These are phyloP conservation scores for Cyphellophora europaea DNA, from an alignment of 2,329 filamentous ascomycete species.

Conservation along the genomic window DNA sequence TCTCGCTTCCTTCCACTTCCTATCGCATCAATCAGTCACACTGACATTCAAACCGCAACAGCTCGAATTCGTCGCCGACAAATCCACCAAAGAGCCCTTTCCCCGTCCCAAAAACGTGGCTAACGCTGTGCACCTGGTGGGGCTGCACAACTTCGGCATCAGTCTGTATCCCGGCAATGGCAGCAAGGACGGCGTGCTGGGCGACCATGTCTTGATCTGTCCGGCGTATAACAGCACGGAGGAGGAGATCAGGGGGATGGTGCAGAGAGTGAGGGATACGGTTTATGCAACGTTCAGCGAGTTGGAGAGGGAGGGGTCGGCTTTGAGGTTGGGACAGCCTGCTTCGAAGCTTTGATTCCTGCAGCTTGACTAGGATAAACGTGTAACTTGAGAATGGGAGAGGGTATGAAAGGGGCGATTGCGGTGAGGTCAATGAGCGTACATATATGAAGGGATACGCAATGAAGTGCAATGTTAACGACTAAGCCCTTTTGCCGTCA, in stretches of 20 bases:
- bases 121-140: conserved; percentile 34
- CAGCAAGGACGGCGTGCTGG: conserved; percentile 47
- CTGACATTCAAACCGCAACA: conserved; percentile 1
- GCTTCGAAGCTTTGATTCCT: not conserved
- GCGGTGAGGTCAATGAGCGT: too few species aligned
- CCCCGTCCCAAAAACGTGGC: conserved; percentile 31
- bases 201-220: conserved; percentile 62
- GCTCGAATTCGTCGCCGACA: conserved; percentile 50
- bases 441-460: too few species aligned
- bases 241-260: conserved; percentile 16
- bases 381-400: too few species aligned
- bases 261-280: conserved; percentile 23
- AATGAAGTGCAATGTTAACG: too few species aligned
- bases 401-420: too few species aligned
- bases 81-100: conserved; percentile 45
- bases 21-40: not conserved
- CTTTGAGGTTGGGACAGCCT: not conserved
- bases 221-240: conserved; percentile 54
- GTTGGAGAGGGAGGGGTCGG: not conserved
- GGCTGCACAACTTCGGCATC: conserved; percentile 37
- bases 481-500: too few species aligned
- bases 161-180: conserved; percentile 56
- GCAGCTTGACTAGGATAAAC: too few species aligned
- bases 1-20: not conserved
- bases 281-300: not conserved